Base-by-base conservation (phyloP, 352 stramenopile genomes). In the Phytophthora sojae region DNA sequence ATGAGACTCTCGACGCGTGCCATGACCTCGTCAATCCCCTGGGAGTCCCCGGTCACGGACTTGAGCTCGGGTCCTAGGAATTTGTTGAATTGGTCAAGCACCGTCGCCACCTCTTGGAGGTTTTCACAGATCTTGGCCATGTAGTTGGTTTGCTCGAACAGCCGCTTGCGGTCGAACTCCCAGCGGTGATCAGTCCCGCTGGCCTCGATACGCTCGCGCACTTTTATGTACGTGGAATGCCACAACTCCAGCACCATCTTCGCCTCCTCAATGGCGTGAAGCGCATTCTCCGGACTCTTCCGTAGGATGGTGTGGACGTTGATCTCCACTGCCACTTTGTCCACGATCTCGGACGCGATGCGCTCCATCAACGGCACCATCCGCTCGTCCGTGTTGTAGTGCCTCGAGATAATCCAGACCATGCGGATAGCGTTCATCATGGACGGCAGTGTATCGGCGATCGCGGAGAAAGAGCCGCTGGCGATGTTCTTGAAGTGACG, bases 351-450 rank as follows among this genome's bases (percentile, higher is more conserved):
- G 2, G 82, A 94, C 2, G 93, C 97, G 52, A 99, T 98, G 6
- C 95, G 85, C 76, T 98, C 95, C 95, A 99, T 98, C 11, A 99
- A 82, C 12, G 95, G 95, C 44, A 98, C 90, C 93, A 99, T 98
- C 4, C 96, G 85, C 64, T 99, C 94, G 57, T 99, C 97, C n/a
- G 93, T 99, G 69, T 99, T 99, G 82, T 98, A 99, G 67, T 99
- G 96, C 0, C 97, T 79, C 23, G 96, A 99, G 54, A 99, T 98
- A 69, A 98, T 98, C 97, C 97, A 99, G 11, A 99, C 95, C 96
- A 99, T 99, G 2, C 93, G 90, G 49, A 99, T 97, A 1, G 94
- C 94, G 63, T 98, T 98, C 90, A 99, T 98, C 96, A 99, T 98
- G 3, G 92, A 97, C 21, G 90, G 93, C 6, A 99, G 67, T 29